These are phyloP conservation scores for Chlorencoelia australis DNA, from an alignment of 2,329 filamentous ascomycete species.

Conservation along the genomic window DNA sequence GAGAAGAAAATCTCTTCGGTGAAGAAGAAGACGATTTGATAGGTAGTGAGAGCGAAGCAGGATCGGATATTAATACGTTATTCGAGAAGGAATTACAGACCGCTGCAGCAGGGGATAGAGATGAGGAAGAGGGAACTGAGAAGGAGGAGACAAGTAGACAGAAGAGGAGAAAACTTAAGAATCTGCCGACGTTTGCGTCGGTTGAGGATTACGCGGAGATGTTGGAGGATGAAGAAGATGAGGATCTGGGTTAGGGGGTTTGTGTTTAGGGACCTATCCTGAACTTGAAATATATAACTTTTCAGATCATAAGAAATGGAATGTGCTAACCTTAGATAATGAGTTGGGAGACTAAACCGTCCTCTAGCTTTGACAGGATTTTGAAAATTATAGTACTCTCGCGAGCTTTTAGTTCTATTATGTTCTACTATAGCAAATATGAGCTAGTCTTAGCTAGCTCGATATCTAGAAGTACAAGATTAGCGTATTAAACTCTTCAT, in stretches of 20 bases:
- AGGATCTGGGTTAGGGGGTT: constrained; percentile 17
- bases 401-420: too few relatives aligned
- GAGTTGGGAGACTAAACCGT: too few relatives aligned
- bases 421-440: too few relatives aligned
- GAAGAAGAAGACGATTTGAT: constrained; percentile 16
- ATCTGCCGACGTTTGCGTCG: constrained; percentile 84
- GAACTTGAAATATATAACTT: too few relatives aligned
- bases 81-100: constrained; percentile 27
- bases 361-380: too few relatives aligned
- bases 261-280: too few relatives aligned
- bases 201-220: constrained; percentile 88
- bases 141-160: constrained; percentile 34
- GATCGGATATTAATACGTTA: constrained; percentile 37
- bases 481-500: too few relatives aligned
- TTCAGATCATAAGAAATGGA: too few relatives aligned
- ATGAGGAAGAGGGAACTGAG: constrained; percentile 29
- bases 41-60: constrained; percentile 43
- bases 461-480: too few relatives aligned
- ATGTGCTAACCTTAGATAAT: too few relatives aligned
- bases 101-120: constrained; percentile 28
- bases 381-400: too few relatives aligned
- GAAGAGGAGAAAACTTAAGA: constrained; percentile 78
- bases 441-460: too few relatives aligned
- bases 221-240: constrained; percentile 60
- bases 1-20: constrained; percentile 27